Base-by-base conservation (phyloP, 1,139 yeast species). In the Yamadazyma oceani region DNA sequence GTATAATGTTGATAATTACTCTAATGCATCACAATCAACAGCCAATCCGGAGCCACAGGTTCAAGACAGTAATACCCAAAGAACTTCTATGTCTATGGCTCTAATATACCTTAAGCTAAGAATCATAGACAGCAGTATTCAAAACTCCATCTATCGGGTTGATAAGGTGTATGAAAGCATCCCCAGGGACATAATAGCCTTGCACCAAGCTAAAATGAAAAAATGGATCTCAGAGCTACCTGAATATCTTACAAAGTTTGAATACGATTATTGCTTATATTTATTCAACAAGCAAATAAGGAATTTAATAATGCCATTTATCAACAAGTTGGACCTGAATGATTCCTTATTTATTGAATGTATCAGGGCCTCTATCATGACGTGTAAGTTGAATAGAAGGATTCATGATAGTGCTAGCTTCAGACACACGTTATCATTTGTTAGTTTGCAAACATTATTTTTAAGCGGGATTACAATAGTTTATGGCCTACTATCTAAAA, bases 391-490 rank as follows among this genome's bases (percentile, higher is more conserved):
- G 7, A 42, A 36, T 32, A 29, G 42, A 19, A 28, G 35, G 14
- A 40, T 43, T n/a, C 44, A 39, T 28, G 44, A 43, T 25, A 39
- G 34, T 17, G 31, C 21, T 10, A 27, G 23, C n/a, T 17, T 31
- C 3, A 32, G 34, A 23, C 26, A 39, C 22, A 31, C 40, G 17
- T 26, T 41, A 23, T 43, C 47, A 3, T 31, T 43, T 21, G 29
- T 43, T 11, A 35, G 40, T 21, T 17, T 43, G 3, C 47, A 43
- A 28, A 42, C 47, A 2, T 27, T 39, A 1, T 43, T 43, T 28
- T 36, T 43, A 31, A 42, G 45, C 31, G 47, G 47, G 2, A 35
- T 43, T 8, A 43, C 47, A 4, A 35, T 43, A 9, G 31, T 42
- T 4, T 43, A 43, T 37, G 45, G 40, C 2, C 12, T 43, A 2